Base-by-base conservation (phyloP, 73 alveolate genomes). In the Stentor coeruleus region DNA sequence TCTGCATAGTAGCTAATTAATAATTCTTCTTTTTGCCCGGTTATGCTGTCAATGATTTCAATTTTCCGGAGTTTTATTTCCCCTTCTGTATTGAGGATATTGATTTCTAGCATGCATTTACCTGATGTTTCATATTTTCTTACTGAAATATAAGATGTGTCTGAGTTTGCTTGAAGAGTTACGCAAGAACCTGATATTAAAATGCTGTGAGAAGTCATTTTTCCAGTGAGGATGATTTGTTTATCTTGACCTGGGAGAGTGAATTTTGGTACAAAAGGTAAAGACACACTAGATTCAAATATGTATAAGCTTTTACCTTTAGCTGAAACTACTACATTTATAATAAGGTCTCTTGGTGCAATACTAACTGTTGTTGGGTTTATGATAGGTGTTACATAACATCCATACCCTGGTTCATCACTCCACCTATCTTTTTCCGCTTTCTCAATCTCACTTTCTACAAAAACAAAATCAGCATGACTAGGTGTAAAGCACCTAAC, bases 341-440 rank as follows among this genome's bases (percentile, higher is more conserved):
- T 66, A 11, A 31, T 31, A 26, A 66, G n/a, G n/a, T 66, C 79
- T 2, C 33, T 66, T 1, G 79, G 79, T 14, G 88, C 82, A 38
- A 59, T 37, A 20, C 59, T 33, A 3, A 35, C 82, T 33, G 42
- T 20, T 35, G 30, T 28, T 11, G 49, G 79, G 37, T 80, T 83
- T 20, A 39, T 30, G 0, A 33, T 40, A 30, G 73, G 86, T n/a
- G 77, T 72, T 4, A 86, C 28, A 26, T 72, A n/a, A 38, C 92
- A 86, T 49, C 39, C 74, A 38, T 59, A 86, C 4, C 90, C 87
- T 0, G 74, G 76, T 40, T 82, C 88, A 42, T 82, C 81, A 1
- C 76, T 84, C 3, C 84, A 74, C 39, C 79, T 81, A 26, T 81
- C 88, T 31, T 59, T 35, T 33, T 60, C 15, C 0, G 79, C 49